Conservation (phyloP, 108 stramenopile species). For the Epithemia pelagica region DNA sequence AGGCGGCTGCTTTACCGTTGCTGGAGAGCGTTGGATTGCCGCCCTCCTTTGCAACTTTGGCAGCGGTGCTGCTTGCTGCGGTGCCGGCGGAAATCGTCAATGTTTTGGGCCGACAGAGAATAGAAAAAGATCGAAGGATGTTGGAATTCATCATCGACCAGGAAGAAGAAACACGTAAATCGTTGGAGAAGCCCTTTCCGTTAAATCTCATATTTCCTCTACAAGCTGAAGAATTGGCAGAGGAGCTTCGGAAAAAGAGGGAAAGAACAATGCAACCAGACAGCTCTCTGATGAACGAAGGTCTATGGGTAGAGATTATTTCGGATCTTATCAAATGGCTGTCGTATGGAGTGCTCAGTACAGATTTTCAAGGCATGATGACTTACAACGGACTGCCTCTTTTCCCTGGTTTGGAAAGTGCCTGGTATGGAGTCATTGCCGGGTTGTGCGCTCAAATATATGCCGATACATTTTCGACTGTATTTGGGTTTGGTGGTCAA, state of each 20-base stretch:
- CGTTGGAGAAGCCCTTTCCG: not conserved
- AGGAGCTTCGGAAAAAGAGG: not conserved
- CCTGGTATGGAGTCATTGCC: slow-evolving; percentile 56
- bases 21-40: slow-evolving; percentile 51
- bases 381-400: slow-evolving; percentile 23
- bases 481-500: slow-evolving; percentile 43
- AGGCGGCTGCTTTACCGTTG: slow-evolving; percentile 47
- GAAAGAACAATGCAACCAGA: not conserved
- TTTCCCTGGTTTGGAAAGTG: slow-evolving; percentile 42
- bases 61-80: slow-evolving; percentile 46
- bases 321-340: slow-evolving; percentile 74
- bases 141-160: slow-evolving; percentile 36
- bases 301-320: slow-evolving; percentile 41
- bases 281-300: slow-evolving; percentile 21
- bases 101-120: slow-evolving; percentile 20
- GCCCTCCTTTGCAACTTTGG: slow-evolving; percentile 36
- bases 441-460: slow-evolving; percentile 63
- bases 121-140: slow-evolving; percentile 27
- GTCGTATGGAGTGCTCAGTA: slow-evolving; percentile 54
- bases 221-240: not conserved
- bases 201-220: not conserved
- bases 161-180: slow-evolving; percentile 21
- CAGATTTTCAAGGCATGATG: slow-evolving; percentile 45
- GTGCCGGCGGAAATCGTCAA: slow-evolving; percentile 66
- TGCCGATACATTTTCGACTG: slow-evolving; percentile 51